Base-by-base conservation (phyloP, 108 stramenopile species). In the Fistulifera solaris region DNA sequence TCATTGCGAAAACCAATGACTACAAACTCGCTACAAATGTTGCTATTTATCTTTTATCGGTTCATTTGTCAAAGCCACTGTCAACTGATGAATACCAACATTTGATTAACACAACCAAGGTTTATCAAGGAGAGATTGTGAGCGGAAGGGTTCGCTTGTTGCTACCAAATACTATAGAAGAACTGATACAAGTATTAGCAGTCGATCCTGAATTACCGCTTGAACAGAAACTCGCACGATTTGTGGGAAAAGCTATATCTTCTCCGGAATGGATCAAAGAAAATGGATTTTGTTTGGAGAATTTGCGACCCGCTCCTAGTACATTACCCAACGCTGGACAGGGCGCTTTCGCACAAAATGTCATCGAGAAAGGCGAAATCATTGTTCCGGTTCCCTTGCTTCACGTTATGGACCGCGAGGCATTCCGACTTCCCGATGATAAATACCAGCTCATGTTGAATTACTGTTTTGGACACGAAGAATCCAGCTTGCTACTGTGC, bases 271-370 rank as follows among this genome's bases (percentile, higher is more conserved):
- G 70, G 70, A 65, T 76, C n/a, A 52, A 48, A 22, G 31, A 64
- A 38, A 54, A 76, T 61, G 75, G 75, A 12, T 63, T 70, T n/a
- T 76, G 75, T 42, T 27, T 76, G 43, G 75, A 76, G 27, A 64
- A 62, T 45, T 14, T 76, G 10, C 22, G 52, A 17, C 66, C 75
- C 3, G 55, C 52, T 19, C 44, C 2, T 1, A 71, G 70, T 44
- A 58, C 67, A 25, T 23, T 71, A 13, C 19, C 40, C 1, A 49
- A 60, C 27, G 67, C 67, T 11, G 72, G 72, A 6, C 62, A 54
- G 53, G 72, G 72, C 35, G 72, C 57, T 22, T 64, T 67, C 54
- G 62, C 76, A 0, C 66, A 68, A 46, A 17, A 56, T 35, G 39
- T 27, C 35, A 66, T 77, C 10, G 46, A 16, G 14, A 61, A 72